These are phyloP conservation scores for Gleditsia sinensis DNA, from an alignment of 306 rosid species.

Conservation along the genomic window DNA sequence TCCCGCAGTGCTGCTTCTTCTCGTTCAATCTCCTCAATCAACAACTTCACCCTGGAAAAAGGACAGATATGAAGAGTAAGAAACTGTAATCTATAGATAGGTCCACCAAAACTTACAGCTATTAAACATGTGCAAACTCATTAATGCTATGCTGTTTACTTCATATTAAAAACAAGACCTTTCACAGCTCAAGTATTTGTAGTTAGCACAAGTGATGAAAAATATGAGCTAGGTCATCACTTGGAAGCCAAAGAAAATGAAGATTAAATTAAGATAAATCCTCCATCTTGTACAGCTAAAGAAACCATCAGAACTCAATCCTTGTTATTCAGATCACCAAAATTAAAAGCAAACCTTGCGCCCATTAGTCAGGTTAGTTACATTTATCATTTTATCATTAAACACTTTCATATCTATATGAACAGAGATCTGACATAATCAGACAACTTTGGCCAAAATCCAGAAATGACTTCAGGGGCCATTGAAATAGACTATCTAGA, in stretches of 20 bases:
- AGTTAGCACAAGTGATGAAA: constrained; percentile 9
- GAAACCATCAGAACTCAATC: constrained; percentile 17
- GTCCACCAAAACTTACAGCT: constrained; percentile 18
- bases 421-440: constrained; percentile 15
- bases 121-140: constrained; percentile 13
- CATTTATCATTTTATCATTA: constrained; percentile 13
- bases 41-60: constrained; percentile 73
- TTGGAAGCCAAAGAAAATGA: constrained; percentile 19
- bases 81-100: constrained; percentile 20
- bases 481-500: constrained; percentile 12
- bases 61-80: constrained; percentile 32
- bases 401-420: constrained; percentile 3
- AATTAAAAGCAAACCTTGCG: constrained; percentile 19
- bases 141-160: background rate
- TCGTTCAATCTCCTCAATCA: constrained; percentile 86
- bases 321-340: constrained; percentile 14
- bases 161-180: constrained; percentile 22
- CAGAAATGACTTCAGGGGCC: constrained; percentile 6
- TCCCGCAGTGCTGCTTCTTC: constrained; percentile 85
- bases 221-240: constrained; percentile 26
- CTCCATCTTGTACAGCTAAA: constrained; percentile 9
- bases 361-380: constrained; percentile 24
- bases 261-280: background rate
- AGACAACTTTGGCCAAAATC: constrained; percentile 14
- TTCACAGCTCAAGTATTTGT: constrained; percentile 2